Evolutionary conservation across 2,329 filamentous ascomycete species (phyloP), one percentile per base, ranked within the genome.

Genomic region (Aspergillus caelatus): DNA sequence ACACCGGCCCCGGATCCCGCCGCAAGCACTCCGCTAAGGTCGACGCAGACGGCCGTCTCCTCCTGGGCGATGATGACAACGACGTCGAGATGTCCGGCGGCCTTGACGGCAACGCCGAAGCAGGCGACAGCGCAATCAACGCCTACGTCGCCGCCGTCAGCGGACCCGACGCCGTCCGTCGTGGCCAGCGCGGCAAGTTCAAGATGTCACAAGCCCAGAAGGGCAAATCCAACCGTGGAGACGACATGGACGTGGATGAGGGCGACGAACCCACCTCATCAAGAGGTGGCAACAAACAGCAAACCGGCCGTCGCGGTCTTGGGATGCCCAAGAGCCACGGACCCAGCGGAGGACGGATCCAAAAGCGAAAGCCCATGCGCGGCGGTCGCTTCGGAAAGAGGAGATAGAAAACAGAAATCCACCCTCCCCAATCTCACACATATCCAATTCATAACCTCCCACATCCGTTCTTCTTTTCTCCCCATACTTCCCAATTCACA

Each of bases 141-240:
- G 86, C 86, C 30, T 88, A 89, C 71, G 82, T 88, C 50, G 83
- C 83, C 52, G 87, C 87, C 12, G 85, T 89, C 62, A 85, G 83
- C 61, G 85, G 87, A 26, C 83, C 85, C 28, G 85, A 88, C 71
- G 85, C 86, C 10, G 81, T 85, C 39, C 81, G 84, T 63, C 79
- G 85, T 36, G 86, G 86, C 41, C 85, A 87, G 71, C 84, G 84
- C 70, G 86, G 87, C 14, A 85, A 85, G 71, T 76, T 89, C 65
- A 88, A 87, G 78, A 86, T 89, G 72, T 85, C 83, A 60, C 77
- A 83, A 78, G 71, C 74, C 60, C 69, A 76, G 62, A 74, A 75
- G 65, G 77, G 67, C 39, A 69, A 72, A 60, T 74, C 63, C 64
- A 73, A 71, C 63, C 78, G 80, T 23, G 75, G 71, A 45, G 77